Conservation (phyloP, 2,329 filamentous ascomycete genomes). For the Purpureocillium takamizusanense region DNA sequence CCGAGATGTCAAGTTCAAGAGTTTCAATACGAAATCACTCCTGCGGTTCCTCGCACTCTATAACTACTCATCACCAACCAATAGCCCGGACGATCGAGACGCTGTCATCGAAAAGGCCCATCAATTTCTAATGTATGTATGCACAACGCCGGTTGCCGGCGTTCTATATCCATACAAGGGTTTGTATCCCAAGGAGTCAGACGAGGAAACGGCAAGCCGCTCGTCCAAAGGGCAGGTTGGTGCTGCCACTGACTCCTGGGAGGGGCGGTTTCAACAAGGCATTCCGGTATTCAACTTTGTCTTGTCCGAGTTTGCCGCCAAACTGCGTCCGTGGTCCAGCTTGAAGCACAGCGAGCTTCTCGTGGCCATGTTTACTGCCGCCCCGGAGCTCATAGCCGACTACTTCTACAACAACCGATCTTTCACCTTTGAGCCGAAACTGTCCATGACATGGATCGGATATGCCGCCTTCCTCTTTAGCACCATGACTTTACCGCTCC, state of each 20-base stretch:
- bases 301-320: slow-evolving; percentile 69
- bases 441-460: slow-evolving; percentile 90
- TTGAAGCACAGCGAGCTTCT: slow-evolving; percentile 74
- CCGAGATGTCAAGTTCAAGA: slow-evolving; percentile 62
- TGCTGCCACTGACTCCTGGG: slow-evolving; percentile 50
- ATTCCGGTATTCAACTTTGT: slow-evolving; percentile 72
- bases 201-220: slow-evolving; percentile 28
- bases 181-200: slow-evolving; percentile 72
- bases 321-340: slow-evolving; percentile 74
- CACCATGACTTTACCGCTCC: slow-evolving; percentile 65
- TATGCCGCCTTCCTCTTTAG: slow-evolving; percentile 85
- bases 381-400: slow-evolving; percentile 78
- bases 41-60: slow-evolving; percentile 66
- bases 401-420: slow-evolving; percentile 76
- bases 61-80: slow-evolving; percentile 41
- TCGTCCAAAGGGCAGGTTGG: slow-evolving; percentile 17
- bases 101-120: slow-evolving; percentile 63
- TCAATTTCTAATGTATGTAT: slow-evolving; percentile 64
- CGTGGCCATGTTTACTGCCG: slow-evolving; percentile 67
- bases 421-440: slow-evolving; percentile 83
- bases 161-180: slow-evolving; percentile 68
- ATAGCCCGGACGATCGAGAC: slow-evolving; percentile 28
- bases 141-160: slow-evolving; percentile 64
- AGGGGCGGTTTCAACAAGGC: slow-evolving; percentile 56
- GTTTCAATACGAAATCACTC: slow-evolving; percentile 68